Conservation (phyloP, 306 rosid species). For the Adenanthera pavonina region DNA sequence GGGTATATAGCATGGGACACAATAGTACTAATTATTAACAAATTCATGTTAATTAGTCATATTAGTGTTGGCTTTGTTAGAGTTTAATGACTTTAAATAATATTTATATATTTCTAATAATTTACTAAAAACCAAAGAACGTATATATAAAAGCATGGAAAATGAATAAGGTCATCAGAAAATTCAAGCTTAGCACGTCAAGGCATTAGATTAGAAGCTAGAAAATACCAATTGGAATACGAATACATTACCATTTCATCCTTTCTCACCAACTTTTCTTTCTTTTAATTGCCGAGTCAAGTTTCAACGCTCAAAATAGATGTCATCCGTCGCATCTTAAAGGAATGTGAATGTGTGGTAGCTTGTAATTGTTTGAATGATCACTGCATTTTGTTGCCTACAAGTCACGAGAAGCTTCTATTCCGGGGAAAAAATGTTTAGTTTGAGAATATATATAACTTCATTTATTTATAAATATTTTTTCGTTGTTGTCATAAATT, state of each 20-base stretch:
- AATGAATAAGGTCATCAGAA: background rate
- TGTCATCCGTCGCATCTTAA: background rate
- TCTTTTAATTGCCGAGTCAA: background rate
- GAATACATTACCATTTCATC: background rate
- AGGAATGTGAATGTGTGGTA: background rate
- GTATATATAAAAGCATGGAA: background rate
- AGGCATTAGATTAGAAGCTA: background rate
- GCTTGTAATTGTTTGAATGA: conserved; percentile 6
- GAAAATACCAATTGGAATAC: conserved; percentile 4
- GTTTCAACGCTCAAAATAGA: background rate
- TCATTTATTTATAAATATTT: too few species aligned
- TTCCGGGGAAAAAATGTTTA: background rate
- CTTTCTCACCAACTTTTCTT: background rate
- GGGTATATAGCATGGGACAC: too few species aligned
- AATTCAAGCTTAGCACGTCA: background rate
- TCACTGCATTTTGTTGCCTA: conserved; percentile 5
- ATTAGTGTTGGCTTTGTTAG: background rate
- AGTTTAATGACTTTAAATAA: background rate
- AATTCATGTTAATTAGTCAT: background rate
- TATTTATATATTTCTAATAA: background rate
- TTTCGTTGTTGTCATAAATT: too few species aligned
- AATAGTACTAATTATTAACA: background rate
- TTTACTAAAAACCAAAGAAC: background rate
- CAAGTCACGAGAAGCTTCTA: background rate
- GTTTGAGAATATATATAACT: background rate